phyloP scores from a whole-genome alignment of 257 asterid genomes.

The Lycium barbarum region DNA sequence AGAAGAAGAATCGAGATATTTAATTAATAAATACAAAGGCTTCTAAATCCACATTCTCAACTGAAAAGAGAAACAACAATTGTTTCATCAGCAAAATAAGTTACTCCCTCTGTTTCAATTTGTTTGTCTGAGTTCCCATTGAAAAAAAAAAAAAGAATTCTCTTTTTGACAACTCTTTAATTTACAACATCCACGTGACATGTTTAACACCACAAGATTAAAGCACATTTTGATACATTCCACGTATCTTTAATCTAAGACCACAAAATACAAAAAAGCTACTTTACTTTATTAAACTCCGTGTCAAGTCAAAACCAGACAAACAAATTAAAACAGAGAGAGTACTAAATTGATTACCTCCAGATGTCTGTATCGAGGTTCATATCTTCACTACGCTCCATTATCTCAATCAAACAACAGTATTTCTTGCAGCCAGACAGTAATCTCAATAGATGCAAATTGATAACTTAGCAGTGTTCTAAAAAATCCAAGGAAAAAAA shows the following conservation, averaged over 20 bases:
- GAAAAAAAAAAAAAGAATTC: too few species aligned
- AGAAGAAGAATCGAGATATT: neutral
- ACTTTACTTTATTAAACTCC: too few species aligned
- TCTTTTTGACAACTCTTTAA: too few species aligned
- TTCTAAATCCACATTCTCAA: conserved; percentile 3
- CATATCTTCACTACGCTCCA: neutral
- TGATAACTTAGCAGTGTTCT: neutral
- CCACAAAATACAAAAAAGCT: too few species aligned
- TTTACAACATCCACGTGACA: too few species aligned
- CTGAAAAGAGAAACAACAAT: neutral
- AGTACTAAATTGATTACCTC: conserved; percentile 20
- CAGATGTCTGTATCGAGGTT: conserved; percentile 23
- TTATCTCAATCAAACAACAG: neutral
- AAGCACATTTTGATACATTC: too few species aligned
- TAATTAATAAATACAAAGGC: neutral
- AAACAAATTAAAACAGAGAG: too few species aligned
- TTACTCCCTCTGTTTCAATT: too few species aligned
- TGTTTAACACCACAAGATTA: too few species aligned
- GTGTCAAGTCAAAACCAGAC: too few species aligned
- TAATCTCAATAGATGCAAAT: neutral
- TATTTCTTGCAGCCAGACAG: neutral
- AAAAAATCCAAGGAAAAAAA: neutral
- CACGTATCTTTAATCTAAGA: too few species aligned
- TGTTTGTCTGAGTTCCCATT: too few species aligned
- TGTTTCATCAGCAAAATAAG: neutral